Evolutionary conservation across 2,329 filamentous ascomycete genomes (phyloP).

Genomic region (Talaromyces sp.): DNA sequence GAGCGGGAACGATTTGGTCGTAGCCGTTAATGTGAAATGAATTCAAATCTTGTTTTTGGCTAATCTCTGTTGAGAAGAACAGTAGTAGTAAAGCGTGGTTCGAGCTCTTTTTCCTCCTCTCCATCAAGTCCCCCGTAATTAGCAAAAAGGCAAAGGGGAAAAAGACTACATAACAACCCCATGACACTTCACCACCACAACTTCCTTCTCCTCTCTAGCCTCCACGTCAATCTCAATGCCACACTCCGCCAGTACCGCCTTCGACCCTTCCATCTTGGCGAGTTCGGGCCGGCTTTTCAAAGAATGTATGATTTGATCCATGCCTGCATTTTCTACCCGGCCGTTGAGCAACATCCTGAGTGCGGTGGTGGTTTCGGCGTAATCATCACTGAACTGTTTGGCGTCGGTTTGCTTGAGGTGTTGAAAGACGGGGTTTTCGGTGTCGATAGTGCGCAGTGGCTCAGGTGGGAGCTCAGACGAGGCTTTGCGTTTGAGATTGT

Average conservation of each 20-base stretch:
- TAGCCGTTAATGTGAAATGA: not conserved
- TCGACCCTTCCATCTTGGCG: not conserved
- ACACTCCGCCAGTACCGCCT: not conserved
- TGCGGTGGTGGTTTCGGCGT: slow-evolving; percentile 4
- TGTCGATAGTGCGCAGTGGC: not conserved
- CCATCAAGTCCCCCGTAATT: not conserved
- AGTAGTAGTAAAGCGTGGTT: not conserved
- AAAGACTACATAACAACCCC: not conserved
- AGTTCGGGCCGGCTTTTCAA: slow-evolving; percentile 1
- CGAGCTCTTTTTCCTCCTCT: not conserved
- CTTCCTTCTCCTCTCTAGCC: not conserved
- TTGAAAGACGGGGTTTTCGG: not conserved
- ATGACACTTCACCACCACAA: not conserved
- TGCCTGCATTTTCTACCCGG: not conserved
- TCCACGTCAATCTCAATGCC: slow-evolving; percentile 2
- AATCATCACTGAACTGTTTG: not conserved
- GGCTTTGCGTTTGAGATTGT: slow-evolving; percentile 9
- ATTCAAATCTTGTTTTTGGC: not conserved
- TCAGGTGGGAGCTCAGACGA: not conserved
- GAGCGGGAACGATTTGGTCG: slow-evolving; percentile 10
- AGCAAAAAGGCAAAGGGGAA: not conserved
- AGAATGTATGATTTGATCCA: not conserved
- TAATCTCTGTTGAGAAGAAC: not conserved
- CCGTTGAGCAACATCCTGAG: slow-evolving; percentile 1
- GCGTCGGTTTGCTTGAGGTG: not conserved